These are phyloP conservation scores for Acmispon strigosus DNA, from an alignment of 306 rosid genomes.

Conservation along the genomic window DNA sequence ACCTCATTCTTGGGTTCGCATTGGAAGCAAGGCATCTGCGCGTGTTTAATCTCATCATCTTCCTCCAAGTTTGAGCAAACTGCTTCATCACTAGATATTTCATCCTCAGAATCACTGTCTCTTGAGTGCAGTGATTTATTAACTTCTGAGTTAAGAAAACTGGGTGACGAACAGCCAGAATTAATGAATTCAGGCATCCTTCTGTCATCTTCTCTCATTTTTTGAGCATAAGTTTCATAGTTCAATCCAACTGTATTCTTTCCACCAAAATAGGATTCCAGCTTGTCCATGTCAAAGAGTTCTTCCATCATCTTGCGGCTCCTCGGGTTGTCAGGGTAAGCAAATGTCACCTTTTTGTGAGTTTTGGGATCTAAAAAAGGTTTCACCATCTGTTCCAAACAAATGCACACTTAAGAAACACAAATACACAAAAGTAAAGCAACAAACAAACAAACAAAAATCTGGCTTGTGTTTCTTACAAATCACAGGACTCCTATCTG, in stretches of 20 bases:
- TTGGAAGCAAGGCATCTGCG: neutral
- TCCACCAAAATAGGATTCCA: conserved; percentile 72
- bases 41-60: conserved; percentile 5
- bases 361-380: conserved; percentile 75
- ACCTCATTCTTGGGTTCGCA: conserved; percentile 13
- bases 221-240: conserved; percentile 42
- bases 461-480: neutral
- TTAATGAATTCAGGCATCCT: conserved; percentile 25
- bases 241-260: conserved; percentile 31
- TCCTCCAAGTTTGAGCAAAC: conserved; percentile 18
- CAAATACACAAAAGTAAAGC: neutral
- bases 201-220: conserved; percentile 57
- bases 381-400: conserved; percentile 54
- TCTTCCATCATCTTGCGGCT: conserved; percentile 61
- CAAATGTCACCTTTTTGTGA: conserved; percentile 58
- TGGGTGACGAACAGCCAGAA: conserved; percentile 36
- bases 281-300: conserved; percentile 43
- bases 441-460: neutral
- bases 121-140: conserved; percentile 24
- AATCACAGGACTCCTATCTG: neutral
- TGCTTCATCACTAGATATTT: conserved; percentile 19
- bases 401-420: conserved; percentile 4
- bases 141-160: neutral
- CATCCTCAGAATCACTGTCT: conserved; percentile 31
- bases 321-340: conserved; percentile 51